phyloP scores from a whole-genome alignment of 371 early-diverging fungal species.

The Mucor piriformis region DNA sequence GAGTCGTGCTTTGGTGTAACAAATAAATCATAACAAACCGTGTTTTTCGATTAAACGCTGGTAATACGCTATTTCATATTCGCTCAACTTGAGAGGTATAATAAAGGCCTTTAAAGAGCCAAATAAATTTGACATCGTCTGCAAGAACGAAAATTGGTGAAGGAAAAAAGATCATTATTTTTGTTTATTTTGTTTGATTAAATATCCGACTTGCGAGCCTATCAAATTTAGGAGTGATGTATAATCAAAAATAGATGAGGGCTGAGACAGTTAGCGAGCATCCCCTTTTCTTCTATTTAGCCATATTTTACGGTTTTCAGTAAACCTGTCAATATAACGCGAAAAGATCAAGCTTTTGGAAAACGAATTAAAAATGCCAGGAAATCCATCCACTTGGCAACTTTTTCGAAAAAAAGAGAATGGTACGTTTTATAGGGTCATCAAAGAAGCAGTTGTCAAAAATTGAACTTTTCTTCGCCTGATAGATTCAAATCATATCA shows the following conservation, averaged over 20 bases:
- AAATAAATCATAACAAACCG: constrained; percentile 14
- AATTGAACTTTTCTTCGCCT: not conserved
- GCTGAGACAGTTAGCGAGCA: not conserved
- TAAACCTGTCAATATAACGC: not conserved
- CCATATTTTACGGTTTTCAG: not conserved
- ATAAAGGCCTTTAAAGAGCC: constrained; percentile 21
- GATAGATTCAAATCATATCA: not conserved
- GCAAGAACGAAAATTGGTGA: not conserved
- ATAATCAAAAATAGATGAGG: not conserved
- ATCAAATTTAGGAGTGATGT: not conserved
- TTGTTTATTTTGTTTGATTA: not conserved
- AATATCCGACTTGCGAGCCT: constrained; percentile 2
- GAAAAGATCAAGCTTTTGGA: not conserved
- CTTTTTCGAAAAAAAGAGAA: constrained; percentile 1
- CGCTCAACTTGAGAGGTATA: constrained; percentile 28
- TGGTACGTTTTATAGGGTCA: not conserved
- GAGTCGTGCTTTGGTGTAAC: not conserved
- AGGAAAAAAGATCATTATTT: not conserved
- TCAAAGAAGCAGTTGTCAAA: not conserved
- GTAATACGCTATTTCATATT: constrained; percentile 10
- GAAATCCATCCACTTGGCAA: not conserved
- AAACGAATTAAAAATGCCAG: not conserved
- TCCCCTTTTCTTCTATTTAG: not conserved
- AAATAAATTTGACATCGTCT: constrained; percentile 4
- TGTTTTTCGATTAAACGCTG: constrained; percentile 17